Percentiles rank a stretch among this genome's conserved stretches.
Conservation (phyloP, 176 grass and related monocot genomes). For the Raddia guianensis region DNA sequence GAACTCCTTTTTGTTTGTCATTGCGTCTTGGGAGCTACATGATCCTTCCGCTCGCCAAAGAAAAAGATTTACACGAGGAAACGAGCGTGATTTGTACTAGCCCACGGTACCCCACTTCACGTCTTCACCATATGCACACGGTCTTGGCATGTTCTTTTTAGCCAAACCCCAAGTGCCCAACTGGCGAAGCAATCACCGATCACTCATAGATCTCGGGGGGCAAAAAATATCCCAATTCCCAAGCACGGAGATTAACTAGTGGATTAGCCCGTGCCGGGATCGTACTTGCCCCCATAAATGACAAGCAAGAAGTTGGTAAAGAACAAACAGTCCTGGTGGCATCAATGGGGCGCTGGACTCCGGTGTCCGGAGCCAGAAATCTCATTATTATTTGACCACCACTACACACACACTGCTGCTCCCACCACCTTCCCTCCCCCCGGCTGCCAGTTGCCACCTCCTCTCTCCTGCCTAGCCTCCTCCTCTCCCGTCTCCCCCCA, state of each 20-base stretch:
- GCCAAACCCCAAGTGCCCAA: not conserved
- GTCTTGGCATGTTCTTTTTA: not conserved
- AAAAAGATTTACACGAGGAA: not conserved
- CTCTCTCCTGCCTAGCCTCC: not conserved
- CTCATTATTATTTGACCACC: conserved; percentile 46
- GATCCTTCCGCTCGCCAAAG: too few relatives aligned
- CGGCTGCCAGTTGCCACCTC: conserved; percentile 5
- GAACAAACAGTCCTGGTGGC: conserved; percentile 29
- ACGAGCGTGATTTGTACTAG: not conserved
- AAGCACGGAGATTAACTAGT: not conserved
- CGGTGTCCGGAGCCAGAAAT: conserved; percentile 13
- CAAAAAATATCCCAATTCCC: too few relatives aligned
- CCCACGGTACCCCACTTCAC: not conserved
- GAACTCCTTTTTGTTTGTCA: too few relatives aligned
- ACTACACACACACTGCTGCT: not conserved
- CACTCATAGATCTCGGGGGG: too few relatives aligned
- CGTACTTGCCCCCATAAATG: conserved; percentile 11
- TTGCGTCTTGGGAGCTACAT: too few relatives aligned
- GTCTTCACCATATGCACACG: not conserved
- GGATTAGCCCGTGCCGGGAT: not conserved
- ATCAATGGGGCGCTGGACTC: conserved; percentile 35
- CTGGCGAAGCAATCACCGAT: too few relatives aligned
- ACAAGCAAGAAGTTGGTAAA: not conserved
- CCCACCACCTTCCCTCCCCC: not conserved
- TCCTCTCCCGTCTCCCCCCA: not conserved